Percentiles rank a stretch among this genome's conserved stretches.
These are phyloP conservation scores for Microascus cirrosus DNA, from an alignment of 2,329 filamentous ascomycete genomes.

Conservation along the genomic window DNA sequence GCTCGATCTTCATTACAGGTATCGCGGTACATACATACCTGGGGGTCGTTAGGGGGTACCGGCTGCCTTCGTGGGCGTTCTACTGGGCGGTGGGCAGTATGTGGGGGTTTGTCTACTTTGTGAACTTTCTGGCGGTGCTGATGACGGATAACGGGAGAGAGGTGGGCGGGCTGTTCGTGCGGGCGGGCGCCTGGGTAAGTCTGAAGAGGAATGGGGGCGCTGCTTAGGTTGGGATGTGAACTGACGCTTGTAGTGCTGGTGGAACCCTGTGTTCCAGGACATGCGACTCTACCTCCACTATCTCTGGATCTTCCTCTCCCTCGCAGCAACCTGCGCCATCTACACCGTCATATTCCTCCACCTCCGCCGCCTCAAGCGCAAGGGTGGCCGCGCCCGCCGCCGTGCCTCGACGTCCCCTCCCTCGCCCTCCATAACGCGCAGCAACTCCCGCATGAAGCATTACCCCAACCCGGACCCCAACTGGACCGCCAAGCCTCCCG, in stretches of 20 bases:
- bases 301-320: slow-evolving; percentile 45
- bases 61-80: slow-evolving; percentile 37
- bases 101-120: slow-evolving; percentile 49
- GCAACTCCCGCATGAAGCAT: slow-evolving; percentile 7
- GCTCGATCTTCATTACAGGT: slow-evolving; percentile 53
- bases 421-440: slow-evolving; percentile 5
- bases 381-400: slow-evolving; percentile 5
- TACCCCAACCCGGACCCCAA: slow-evolving; percentile 10
- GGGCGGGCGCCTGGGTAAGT: slow-evolving; percentile 51
- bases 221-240: background rate
- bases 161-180: slow-evolving; percentile 43
- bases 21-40: slow-evolving; percentile 59
- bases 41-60: slow-evolving; percentile 44
- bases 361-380: slow-evolving; percentile 16
- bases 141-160: slow-evolving; percentile 28
- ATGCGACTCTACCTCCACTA: slow-evolving; percentile 53
- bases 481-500: background rate
- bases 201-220: background rate
- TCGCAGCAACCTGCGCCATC: slow-evolving; percentile 23
- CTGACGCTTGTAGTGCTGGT: slow-evolving; percentile 42
- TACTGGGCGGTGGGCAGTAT: slow-evolving; percentile 31
- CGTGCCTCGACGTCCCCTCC: background rate
- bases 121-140: slow-evolving; percentile 40
- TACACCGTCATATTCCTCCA: slow-evolving; percentile 29
- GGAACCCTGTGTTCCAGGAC: slow-evolving; percentile 39